These are phyloP conservation scores for Staphylotrichum tortipilum DNA, from an alignment of 495 filamentous ascomycete genomes.

Conservation along the genomic window DNA sequence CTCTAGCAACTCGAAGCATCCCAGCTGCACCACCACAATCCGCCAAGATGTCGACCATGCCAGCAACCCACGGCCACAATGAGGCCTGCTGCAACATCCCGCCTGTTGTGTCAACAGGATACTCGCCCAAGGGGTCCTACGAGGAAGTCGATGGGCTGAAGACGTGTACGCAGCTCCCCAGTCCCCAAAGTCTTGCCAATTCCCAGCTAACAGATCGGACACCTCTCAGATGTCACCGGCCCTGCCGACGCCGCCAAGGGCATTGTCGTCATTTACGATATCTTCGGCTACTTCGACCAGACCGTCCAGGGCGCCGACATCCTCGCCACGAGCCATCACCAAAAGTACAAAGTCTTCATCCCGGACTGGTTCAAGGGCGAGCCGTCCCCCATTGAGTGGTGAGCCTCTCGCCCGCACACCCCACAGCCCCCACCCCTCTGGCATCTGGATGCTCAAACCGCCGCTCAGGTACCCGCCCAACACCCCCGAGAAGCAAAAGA, in stretches of 20 bases:
- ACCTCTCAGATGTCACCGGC: conserved; percentile 51
- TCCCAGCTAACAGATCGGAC: background rate
- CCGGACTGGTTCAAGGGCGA: conserved; percentile 61
- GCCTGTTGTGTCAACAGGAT: conserved; percentile 53
- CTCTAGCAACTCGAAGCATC: background rate
- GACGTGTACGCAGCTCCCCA: conserved; percentile 44
- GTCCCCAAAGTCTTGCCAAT: background rate
- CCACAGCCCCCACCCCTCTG: too few species aligned
- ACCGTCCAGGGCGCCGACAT: conserved; percentile 65
- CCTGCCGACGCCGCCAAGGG: conserved; percentile 48
- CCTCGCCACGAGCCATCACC: conserved; percentile 46
- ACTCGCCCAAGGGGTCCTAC: conserved; percentile 58
- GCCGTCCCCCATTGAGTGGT: conserved; percentile 47
- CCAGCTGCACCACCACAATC: background rate
- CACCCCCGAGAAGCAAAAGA: conserved; percentile 70
- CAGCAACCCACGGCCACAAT: conserved; percentile 43
- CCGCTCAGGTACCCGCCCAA: conserved; percentile 63
- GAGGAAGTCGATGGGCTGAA: conserved; percentile 55
- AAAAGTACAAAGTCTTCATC: conserved; percentile 57
- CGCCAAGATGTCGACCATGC: conserved; percentile 45
- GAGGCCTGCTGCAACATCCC: conserved; percentile 64
- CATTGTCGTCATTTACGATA: conserved; percentile 58
- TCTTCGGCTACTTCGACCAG: conserved; percentile 66
- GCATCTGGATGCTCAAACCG: too few species aligned
- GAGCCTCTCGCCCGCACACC: background rate